These are phyloP conservation scores for Myxozyma sirexii DNA, from an alignment of 805 yeast species.

Conservation along the genomic window DNA sequence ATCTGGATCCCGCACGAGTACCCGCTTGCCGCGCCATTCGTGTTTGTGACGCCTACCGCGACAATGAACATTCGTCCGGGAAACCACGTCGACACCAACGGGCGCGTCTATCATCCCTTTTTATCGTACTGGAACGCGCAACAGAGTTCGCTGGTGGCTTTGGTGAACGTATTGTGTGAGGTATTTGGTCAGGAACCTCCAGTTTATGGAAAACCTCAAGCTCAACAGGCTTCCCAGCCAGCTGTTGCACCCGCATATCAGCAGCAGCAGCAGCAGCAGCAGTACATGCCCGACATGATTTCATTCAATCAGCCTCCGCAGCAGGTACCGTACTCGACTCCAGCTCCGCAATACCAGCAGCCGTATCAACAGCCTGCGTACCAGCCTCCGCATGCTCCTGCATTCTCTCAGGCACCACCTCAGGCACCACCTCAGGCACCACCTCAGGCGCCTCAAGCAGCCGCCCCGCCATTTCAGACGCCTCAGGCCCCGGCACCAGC, in stretches of 20 bases:
- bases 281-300: background rate
- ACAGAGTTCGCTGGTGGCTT: constrained; percentile 40
- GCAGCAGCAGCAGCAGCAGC: constrained; percentile 3
- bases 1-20: constrained; percentile 78
- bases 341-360: constrained; percentile 9
- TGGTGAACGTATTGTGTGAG: constrained; percentile 43
- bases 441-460: background rate
- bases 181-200: constrained; percentile 52
- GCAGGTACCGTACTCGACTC: background rate
- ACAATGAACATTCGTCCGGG: constrained; percentile 57
- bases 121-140: constrained; percentile 58
- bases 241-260: background rate
- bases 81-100: constrained; percentile 69
- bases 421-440: background rate
- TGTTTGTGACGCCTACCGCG: constrained; percentile 61
- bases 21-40: constrained; percentile 69
- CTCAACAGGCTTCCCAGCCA: constrained; percentile 12
- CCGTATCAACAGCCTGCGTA: background rate
- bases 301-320: background rate
- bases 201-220: constrained; percentile 46
- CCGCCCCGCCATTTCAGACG: background rate
- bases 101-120: constrained; percentile 69
- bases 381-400: constrained; percentile 12
- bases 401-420: background rate
- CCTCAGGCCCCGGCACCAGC: background rate